Conservation (phyloP, 306 rosid species). For the Sphenostylis stenocarpa region DNA sequence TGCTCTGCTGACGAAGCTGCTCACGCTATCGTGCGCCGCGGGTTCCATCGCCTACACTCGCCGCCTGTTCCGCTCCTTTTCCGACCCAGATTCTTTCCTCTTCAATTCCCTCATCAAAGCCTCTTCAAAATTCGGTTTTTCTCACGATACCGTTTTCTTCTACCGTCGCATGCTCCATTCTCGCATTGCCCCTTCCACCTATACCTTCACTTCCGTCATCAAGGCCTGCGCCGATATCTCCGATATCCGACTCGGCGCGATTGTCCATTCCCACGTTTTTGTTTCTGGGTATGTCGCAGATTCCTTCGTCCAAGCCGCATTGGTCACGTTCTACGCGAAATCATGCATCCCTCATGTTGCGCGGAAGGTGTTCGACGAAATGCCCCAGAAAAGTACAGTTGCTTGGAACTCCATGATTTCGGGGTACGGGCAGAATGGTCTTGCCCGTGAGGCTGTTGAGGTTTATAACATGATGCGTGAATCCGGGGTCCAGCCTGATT, state of each 20-base stretch:
- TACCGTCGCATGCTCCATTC: slow-evolving; percentile 64
- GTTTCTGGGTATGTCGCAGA: slow-evolving; percentile 59
- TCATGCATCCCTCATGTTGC: slow-evolving; percentile 51
- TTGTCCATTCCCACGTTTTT: slow-evolving; percentile 63
- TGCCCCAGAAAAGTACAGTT: slow-evolving; percentile 60
- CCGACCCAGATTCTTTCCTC: slow-evolving; percentile 69
- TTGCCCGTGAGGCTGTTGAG: slow-evolving; percentile 54
- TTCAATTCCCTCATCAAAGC: slow-evolving; percentile 68
- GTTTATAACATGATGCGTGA: slow-evolving; percentile 52
- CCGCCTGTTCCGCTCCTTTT: slow-evolving; percentile 50
- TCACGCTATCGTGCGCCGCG: slow-evolving; percentile 68
- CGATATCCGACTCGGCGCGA: slow-evolving; percentile 43
- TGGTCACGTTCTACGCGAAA: slow-evolving; percentile 55
- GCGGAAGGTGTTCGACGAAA: slow-evolving; percentile 62
- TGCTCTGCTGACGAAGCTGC: slow-evolving; percentile 78
- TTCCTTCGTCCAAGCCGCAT: slow-evolving; percentile 72
- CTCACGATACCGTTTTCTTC: slow-evolving; percentile 58
- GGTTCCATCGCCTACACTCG: slow-evolving; percentile 70
- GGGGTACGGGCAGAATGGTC: slow-evolving; percentile 79
- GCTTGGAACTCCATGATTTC: slow-evolving; percentile 93
- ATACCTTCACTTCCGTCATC: slow-evolving; percentile 81
- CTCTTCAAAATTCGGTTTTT: slow-evolving; percentile 58
- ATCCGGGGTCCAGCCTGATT: slow-evolving; percentile 53
- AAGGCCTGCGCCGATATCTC: slow-evolving; percentile 86
- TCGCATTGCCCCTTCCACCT: slow-evolving; percentile 50